Percentiles rank a stretch among this genome's conserved stretches.
Conservation (phyloP, 2,329 filamentous ascomycete genomes). For the Fusarium chlamydosporum region DNA sequence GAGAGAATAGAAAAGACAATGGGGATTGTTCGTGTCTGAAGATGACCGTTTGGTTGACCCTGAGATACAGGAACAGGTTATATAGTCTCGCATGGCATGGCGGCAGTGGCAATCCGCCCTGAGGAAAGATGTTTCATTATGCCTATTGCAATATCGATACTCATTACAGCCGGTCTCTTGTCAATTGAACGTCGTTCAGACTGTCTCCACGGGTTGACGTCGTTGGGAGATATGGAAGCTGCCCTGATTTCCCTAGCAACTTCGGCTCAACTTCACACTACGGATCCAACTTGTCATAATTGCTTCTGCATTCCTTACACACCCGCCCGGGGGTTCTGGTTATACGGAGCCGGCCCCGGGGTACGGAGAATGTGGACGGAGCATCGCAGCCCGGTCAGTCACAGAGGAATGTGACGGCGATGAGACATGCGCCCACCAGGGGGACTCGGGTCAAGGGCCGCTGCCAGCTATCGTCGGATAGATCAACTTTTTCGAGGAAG, state of each 20-base stretch:
- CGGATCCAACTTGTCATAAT: slow-evolving; percentile 33
- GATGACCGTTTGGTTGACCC: slow-evolving; percentile 39
- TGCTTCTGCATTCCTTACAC: slow-evolving; percentile 46
- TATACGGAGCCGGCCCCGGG: slow-evolving; percentile 44
- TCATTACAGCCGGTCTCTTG: slow-evolving; percentile 27
- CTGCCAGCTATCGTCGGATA: slow-evolving; percentile 26
- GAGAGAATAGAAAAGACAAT: slow-evolving; percentile 31
- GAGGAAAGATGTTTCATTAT: slow-evolving; percentile 34
- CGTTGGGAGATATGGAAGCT: slow-evolving; percentile 34
- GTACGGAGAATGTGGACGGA: slow-evolving; percentile 47
- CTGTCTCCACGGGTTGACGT: slow-evolving; percentile 29
- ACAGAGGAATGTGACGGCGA: slow-evolving; percentile 46
- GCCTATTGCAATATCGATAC: slow-evolving; percentile 21
- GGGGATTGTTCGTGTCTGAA: slow-evolving; percentile 31
- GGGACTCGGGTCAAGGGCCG: slow-evolving; percentile 25
- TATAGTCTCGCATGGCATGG: slow-evolving; percentile 40
- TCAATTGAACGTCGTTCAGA: slow-evolving; percentile 18
- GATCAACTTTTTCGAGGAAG: slow-evolving; percentile 23
- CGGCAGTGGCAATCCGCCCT: slow-evolving; percentile 33
- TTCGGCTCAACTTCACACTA: slow-evolving; percentile 11
- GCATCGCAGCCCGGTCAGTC: slow-evolving; percentile 20
- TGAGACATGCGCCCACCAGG: slow-evolving; percentile 37
- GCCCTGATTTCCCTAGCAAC: slow-evolving; percentile 45
- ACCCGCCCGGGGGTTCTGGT: slow-evolving; percentile 23
- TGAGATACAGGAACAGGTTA: slow-evolving; percentile 42